Evolutionary conservation across 2,329 filamentous ascomycete genomes (phyloP).

Genomic region (Colletotrichum chrysophilum): DNA sequence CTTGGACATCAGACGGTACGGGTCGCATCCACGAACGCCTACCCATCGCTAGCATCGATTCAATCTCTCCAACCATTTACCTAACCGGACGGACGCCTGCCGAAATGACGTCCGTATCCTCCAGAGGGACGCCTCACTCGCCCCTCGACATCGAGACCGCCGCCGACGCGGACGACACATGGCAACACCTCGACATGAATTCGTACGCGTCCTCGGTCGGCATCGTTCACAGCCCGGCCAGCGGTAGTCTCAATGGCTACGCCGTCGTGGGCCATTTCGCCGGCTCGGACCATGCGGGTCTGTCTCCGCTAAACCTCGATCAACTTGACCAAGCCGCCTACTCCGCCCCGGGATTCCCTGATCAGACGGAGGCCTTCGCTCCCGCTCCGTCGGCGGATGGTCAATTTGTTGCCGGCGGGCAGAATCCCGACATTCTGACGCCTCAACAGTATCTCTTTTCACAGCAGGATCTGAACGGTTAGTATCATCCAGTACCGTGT

Average conservation of each 20-base stretch:
- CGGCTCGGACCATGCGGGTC: conserved; percentile 31
- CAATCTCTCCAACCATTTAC: neutral
- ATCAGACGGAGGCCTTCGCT: conserved; percentile 34
- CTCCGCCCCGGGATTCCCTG: conserved; percentile 37
- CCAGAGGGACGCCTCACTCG: conserved; percentile 43
- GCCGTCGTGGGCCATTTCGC: conserved; percentile 46
- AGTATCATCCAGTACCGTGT: conserved; percentile 15
- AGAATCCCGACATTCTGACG: conserved; percentile 37
- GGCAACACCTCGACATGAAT: conserved; percentile 47
- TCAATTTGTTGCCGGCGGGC: conserved; percentile 32
- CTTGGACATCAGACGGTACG: neutral
- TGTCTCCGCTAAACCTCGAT: conserved; percentile 50
- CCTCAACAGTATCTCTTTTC: conserved; percentile 45
- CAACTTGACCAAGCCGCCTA: conserved; percentile 38
- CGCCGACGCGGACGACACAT: conserved; percentile 48
- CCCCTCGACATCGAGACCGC: conserved; percentile 44
- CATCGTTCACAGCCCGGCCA: conserved; percentile 56
- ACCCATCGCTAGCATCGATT: neutral
- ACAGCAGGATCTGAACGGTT: conserved; percentile 37
- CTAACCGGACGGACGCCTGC: neutral
- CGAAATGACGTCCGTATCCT: conserved; percentile 44
- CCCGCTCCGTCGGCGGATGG: conserved; percentile 30
- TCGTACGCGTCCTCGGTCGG: conserved; percentile 42
- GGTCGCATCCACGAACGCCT: neutral
- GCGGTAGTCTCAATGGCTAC: conserved; percentile 56